A percentile compares a stretch with the other conserved stretches of the same genome.
Conservation (phyloP, 2,329 filamentous ascomycete genomes). For the Diaporthe eres region DNA sequence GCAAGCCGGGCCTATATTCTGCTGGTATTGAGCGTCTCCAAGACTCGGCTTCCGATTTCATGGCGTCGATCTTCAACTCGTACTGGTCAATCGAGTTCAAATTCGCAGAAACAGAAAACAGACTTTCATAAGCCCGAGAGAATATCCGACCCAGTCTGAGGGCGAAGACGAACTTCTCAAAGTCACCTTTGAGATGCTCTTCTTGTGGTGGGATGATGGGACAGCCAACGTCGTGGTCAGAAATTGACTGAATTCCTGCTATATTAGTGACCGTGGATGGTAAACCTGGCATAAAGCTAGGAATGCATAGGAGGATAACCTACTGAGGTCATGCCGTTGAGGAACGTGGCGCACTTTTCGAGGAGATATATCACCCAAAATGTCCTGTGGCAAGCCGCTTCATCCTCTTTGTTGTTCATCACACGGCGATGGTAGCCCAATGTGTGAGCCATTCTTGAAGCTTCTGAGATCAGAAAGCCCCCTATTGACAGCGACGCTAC, state of each 20-base stretch:
- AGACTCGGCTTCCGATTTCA: not conserved
- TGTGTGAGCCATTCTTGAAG: conserved; percentile 8
- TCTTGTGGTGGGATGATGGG: not conserved
- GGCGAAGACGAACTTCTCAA: not conserved
- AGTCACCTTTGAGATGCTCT: not conserved
- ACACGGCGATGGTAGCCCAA: not conserved
- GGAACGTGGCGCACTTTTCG: not conserved
- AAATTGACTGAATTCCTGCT: not conserved
- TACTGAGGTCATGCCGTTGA: not conserved
- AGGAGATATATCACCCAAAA: conserved; percentile 18
- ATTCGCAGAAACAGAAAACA: conserved; percentile 6
- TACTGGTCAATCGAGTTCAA: not conserved
- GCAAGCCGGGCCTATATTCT: not conserved
- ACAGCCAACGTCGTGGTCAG: conserved; percentile 8
- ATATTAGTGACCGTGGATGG: not conserved
- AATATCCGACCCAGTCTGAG: not conserved
- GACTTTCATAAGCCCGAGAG: not conserved
- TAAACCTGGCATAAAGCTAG: no score
- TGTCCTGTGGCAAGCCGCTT: not conserved
- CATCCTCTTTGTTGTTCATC: not conserved
- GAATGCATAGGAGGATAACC: not conserved
- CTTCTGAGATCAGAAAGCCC: not conserved
- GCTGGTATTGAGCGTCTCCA: not conserved
- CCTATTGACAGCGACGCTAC: not conserved
- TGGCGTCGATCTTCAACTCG: not conserved